These are phyloP conservation scores for Vigna nakashimae DNA, from an alignment of 306 rosid genomes.

Conservation along the genomic window DNA sequence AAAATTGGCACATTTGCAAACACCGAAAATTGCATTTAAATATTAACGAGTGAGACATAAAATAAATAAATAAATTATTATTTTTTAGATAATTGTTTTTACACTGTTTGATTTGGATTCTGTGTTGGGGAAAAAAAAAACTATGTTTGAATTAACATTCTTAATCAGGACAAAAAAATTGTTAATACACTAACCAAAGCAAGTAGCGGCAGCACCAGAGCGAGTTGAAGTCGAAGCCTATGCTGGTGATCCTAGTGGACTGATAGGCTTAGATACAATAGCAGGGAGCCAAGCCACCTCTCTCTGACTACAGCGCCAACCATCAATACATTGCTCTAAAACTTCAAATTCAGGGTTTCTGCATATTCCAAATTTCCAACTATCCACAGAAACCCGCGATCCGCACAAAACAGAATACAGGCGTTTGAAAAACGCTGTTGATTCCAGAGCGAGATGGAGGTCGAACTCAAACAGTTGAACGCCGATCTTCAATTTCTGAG, in stretches of 20 bases:
- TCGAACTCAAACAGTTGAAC: constrained; percentile 65
- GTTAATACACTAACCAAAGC: not conserved
- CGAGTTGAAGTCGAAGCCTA: not conserved
- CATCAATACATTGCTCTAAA: not conserved
- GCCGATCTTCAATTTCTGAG: constrained; percentile 79
- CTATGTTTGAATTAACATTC: too few species aligned
- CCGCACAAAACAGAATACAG: not conserved
- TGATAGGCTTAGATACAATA: not conserved
- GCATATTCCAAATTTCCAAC: not conserved
- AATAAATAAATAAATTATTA: too few species aligned
- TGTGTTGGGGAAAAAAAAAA: too few species aligned
- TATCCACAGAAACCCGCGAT: not conserved
- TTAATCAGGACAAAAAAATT: too few species aligned
- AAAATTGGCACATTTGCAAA: too few species aligned
- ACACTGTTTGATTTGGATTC: too few species aligned
- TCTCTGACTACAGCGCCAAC: not conserved
- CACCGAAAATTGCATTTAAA: too few species aligned
- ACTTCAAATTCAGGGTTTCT: not conserved
- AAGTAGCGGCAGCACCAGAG: not conserved
- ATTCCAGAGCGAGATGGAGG: constrained; percentile 60
- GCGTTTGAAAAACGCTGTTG: not conserved
- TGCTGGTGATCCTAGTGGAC: not conserved
- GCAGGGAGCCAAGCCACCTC: not conserved
- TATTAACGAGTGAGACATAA: too few species aligned
- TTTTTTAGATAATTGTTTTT: too few species aligned